These are phyloP conservation scores for Hypomontagnella monticulosa DNA, from an alignment of 495 filamentous ascomycete genomes.

Conservation along the genomic window DNA sequence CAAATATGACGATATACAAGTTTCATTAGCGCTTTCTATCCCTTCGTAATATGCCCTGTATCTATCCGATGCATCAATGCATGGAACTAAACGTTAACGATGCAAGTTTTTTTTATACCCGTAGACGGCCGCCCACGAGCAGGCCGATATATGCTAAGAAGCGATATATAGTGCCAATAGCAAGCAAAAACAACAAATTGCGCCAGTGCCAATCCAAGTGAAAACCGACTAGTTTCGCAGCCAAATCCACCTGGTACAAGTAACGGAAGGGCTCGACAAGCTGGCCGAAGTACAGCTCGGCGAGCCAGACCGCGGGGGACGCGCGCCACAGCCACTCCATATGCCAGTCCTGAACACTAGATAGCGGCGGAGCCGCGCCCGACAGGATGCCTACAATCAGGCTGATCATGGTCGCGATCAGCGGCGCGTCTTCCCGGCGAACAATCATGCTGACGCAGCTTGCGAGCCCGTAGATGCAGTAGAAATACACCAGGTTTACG, in stretches of 20 bases:
- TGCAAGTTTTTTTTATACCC: slow-evolving; percentile 16
- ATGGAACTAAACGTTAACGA: too few relatives aligned
- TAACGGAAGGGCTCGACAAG: slow-evolving; percentile 57
- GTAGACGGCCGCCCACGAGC: slow-evolving; percentile 38
- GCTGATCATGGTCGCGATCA: slow-evolving; percentile 58
- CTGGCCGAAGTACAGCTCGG: slow-evolving; percentile 63
- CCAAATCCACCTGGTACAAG: slow-evolving; percentile 56
- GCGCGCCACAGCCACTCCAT: slow-evolving; percentile 65
- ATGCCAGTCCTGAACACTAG: slow-evolving; percentile 60
- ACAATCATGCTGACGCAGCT: slow-evolving; percentile 60
- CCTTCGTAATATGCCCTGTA: background rate
- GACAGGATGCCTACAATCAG: slow-evolving; percentile 60
- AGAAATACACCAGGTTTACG: slow-evolving; percentile 65
- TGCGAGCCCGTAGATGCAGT: slow-evolving; percentile 67
- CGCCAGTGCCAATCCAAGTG: slow-evolving; percentile 48
- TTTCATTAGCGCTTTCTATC: background rate
- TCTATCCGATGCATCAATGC: background rate
- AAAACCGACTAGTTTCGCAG: slow-evolving; percentile 50
- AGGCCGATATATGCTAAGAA: slow-evolving; percentile 55
- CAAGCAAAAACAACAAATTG: slow-evolving; percentile 52
- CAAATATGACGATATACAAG: too few relatives aligned
- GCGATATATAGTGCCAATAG: slow-evolving; percentile 53
- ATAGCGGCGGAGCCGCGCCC: slow-evolving; percentile 60
- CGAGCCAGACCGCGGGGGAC: slow-evolving; percentile 65
- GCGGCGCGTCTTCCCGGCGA: slow-evolving; percentile 58